These are phyloP conservation scores for Ilyonectria destructans DNA, from an alignment of 2,329 filamentous ascomycete genomes.

Conservation along the genomic window DNA sequence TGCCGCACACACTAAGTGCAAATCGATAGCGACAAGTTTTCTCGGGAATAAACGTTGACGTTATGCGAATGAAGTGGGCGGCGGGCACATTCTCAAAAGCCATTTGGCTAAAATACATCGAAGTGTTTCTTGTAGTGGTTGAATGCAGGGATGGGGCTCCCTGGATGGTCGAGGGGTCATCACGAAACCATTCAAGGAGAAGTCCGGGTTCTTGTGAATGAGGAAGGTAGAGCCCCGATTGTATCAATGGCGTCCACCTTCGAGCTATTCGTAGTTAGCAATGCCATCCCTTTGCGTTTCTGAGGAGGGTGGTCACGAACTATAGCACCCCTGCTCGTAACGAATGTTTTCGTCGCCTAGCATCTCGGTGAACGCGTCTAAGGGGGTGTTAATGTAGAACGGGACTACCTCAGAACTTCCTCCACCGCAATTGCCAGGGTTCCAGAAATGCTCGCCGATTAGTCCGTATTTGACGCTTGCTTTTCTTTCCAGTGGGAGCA, in stretches of 20 bases:
- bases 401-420: conserved; percentile 51
- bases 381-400: conserved; percentile 50
- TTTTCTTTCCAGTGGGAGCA: conserved; percentile 15
- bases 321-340: conserved; percentile 14
- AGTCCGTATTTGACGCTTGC: conserved; percentile 52
- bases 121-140: not conserved
- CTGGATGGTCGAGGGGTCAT: not conserved
- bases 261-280: not conserved
- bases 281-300: too few relatives aligned
- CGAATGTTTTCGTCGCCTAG: conserved; percentile 29
- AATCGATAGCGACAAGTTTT: not conserved
- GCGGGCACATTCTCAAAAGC: not conserved
- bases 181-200: conserved; percentile 13
- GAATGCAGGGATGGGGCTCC: not conserved
- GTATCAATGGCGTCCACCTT: conserved; percentile 6
- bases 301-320: not conserved
- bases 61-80: not conserved
- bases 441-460: conserved; percentile 55
- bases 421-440: conserved; percentile 49
- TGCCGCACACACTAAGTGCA: conserved; percentile 38
- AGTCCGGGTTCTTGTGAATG: not conserved
- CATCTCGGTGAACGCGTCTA: conserved; percentile 46
- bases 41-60: not conserved
- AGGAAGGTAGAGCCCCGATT: not conserved
- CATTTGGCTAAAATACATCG: conserved; percentile 18